Evolutionary conservation across 352 stramenopile species (phyloP), one percentile per base, ranked within the genome.

Genomic region (Phytophthora macrochlamydospora): DNA sequence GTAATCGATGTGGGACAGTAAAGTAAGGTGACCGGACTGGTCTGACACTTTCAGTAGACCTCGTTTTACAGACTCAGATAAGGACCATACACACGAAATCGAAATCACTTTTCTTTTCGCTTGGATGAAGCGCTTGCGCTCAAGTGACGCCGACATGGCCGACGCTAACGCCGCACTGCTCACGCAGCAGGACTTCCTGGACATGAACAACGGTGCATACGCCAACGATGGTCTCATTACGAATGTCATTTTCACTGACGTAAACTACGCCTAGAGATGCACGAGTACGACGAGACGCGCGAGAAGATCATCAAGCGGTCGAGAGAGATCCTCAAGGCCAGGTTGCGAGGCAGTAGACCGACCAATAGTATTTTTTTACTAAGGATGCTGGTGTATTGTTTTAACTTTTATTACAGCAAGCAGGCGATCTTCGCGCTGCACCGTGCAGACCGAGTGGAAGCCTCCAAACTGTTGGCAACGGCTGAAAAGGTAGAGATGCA

Each of bases 281-380:
- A 98, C 59, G 79, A 96, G 68, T 84, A 93, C 43, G 95, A 98
- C 71, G 87, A 97, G 33, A 87, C 94, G 56, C 81, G 96, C 13
- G 96, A 99, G 76, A 74, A 88, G 56, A 89, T 99, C 52, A 99
- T 99, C 64, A 98, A 98, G 80, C 88, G 87, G 31, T 98, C 90
- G 37, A 79, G 96, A 29, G 95, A 99, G 68, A 95, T 97, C 56
- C 92, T 98, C 70, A 99, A 99, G 76, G 76, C 78, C 56, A 97
- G 83, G 86, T 91, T 43, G 18, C 18, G 18, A 24, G 18, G 18
- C 18, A 24, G 18, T 24, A 29, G 14, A 3, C 18, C 43, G 7
- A 49, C 11, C 24, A 49, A 29, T 49, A 49, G 43, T 2, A 46
- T 13, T 24, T 24, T 24, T 24, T 24, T 6, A 24, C 48, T 54